Conservation (phyloP, 345 rosid species). For the Mangifera indica region DNA sequence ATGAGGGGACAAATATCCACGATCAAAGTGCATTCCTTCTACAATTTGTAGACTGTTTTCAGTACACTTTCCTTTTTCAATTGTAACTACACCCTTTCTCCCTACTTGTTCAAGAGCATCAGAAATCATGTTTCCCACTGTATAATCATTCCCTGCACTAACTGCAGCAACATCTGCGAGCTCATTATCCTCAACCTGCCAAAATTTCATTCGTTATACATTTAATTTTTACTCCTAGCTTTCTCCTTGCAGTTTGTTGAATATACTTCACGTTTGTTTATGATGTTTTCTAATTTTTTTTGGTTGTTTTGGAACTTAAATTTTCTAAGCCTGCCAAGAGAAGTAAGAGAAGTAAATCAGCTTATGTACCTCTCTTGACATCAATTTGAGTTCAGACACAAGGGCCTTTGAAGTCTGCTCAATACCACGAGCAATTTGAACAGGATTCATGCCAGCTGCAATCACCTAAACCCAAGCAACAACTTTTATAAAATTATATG, state of each 20-base stretch:
- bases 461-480: constrained; percentile 51
- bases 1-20: constrained; percentile 82
- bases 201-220: constrained; percentile 12
- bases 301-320: not conserved
- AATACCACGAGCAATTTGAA: constrained; percentile 81
- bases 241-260: not conserved
- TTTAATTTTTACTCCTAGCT: constrained; percentile 1
- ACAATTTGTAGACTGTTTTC: constrained; percentile 65
- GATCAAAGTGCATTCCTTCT: constrained; percentile 90
- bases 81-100: constrained; percentile 68
- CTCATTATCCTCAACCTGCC: constrained; percentile 80
- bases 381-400: constrained; percentile 76
- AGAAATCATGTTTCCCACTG: constrained; percentile 70
- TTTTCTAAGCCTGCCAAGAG: not conserved
- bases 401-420: constrained; percentile 73
- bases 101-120: constrained; percentile 70
- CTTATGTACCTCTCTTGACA: constrained; percentile 73
- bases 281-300: not conserved
- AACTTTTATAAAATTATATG: constrained; percentile 11
- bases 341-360: not conserved
- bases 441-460: constrained; percentile 82
- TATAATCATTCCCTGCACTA: constrained; percentile 80
- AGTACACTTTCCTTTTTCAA: constrained; percentile 58
- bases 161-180: constrained; percentile 88
- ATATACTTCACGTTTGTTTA: not conserved